Evolutionary conservation across 805 yeast species (phyloP).

Genomic region (Schizosaccharomyces cryophilus): DNA sequence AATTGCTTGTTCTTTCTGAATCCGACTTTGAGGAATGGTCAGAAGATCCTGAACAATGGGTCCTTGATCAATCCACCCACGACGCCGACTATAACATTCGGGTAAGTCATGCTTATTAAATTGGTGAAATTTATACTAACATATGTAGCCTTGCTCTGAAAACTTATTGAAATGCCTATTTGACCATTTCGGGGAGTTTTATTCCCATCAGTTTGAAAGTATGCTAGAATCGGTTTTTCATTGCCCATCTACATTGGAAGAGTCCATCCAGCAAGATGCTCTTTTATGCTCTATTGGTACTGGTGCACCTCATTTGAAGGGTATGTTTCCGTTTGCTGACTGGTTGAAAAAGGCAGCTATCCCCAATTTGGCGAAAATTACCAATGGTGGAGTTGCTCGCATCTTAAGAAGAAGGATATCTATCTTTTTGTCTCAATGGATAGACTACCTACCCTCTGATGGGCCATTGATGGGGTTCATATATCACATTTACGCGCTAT

Average conservation of each 20-base stretch:
- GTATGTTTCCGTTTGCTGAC: constrained; percentile 52
- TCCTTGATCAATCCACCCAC: constrained; percentile 38
- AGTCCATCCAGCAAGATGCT: neutral
- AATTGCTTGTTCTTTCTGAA: constrained; percentile 53
- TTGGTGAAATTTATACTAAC: constrained; percentile 10
- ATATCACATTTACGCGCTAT: constrained; percentile 19
- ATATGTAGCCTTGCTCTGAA: constrained; percentile 31
- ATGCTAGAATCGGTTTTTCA: neutral
- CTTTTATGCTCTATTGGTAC: neutral
- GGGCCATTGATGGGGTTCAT: constrained; percentile 18
- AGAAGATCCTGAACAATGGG: constrained; percentile 81
- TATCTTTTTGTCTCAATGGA: neutral
- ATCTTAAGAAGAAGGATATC: neutral
- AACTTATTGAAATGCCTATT: neutral
- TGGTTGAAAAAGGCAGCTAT: constrained; percentile 32
- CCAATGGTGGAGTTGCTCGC: constrained; percentile 26
- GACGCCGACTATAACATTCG: constrained; percentile 20
- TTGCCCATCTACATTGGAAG: neutral
- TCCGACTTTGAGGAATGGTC: constrained; percentile 62
- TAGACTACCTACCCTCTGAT: neutral
- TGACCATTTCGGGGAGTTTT: neutral
- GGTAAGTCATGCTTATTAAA: constrained; percentile 72
- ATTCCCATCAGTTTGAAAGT: neutral
- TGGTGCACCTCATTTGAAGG: constrained; percentile 13
- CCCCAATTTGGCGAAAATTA: constrained; percentile 28